phyloP scores from a whole-genome alignment of 148 eudicot species.

The Silene uniflora region DNA sequence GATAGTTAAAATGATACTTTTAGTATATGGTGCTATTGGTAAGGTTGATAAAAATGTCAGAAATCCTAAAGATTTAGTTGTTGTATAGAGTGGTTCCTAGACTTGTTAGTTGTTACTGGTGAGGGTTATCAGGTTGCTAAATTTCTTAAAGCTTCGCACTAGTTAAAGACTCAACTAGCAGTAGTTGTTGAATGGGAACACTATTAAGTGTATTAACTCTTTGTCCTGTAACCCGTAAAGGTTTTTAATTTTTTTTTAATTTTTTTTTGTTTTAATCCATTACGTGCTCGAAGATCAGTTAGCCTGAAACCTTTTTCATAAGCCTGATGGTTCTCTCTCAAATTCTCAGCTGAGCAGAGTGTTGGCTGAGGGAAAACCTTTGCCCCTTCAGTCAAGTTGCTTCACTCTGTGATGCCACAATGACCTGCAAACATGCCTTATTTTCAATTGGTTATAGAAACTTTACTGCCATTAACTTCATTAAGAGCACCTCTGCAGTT shows the following conservation, averaged over 20 bases:
- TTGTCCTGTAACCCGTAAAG: background rate
- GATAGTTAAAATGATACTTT: background rate
- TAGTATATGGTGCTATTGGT: background rate
- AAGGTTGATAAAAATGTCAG: background rate
- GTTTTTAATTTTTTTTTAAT: background rate
- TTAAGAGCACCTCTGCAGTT: background rate
- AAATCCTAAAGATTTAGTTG: background rate
- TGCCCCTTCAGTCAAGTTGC: background rate
- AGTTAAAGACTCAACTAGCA: background rate
- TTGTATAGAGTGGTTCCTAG: background rate
- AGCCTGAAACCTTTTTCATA: background rate
- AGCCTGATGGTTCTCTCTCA: background rate
- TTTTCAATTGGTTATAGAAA: background rate
- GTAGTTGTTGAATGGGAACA: background rate
- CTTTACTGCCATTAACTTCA: background rate
- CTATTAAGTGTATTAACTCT: background rate
- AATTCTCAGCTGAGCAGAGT: background rate
- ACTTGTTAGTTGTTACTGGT: too few relatives aligned
- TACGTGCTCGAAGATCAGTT: background rate
- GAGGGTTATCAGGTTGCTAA: background rate
- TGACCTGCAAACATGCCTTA: background rate
- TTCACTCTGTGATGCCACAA: background rate
- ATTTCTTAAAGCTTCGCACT: background rate
- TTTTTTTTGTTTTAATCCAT: background rate
- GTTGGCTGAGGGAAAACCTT: background rate